phyloP scores from a whole-genome alignment of 495 filamentous ascomycete genomes.

The Mycothermus thermophilus region DNA sequence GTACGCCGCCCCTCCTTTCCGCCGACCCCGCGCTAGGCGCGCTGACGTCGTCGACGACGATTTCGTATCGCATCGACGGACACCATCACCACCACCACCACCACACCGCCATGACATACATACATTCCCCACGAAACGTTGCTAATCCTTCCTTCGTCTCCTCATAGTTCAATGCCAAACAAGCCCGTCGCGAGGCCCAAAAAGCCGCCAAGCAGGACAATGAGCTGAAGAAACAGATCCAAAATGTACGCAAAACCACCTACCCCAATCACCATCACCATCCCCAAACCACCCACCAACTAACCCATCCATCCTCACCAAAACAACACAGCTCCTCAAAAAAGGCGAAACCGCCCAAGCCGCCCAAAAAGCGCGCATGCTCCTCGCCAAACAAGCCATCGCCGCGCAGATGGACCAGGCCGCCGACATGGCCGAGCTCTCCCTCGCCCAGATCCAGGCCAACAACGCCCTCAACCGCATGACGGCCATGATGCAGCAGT shows the following conservation, averaged over 20 bases:
- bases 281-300: background rate
- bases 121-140: too few species aligned
- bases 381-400: constrained; percentile 40
- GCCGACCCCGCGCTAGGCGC: background rate
- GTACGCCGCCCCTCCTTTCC: constrained; percentile 18
- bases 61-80: background rate
- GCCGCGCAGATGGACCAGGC: constrained; percentile 41
- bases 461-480: constrained; percentile 43
- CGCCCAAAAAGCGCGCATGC: constrained; percentile 63
- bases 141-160: background rate
- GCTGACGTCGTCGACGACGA: too few species aligned
- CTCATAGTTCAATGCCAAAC: constrained; percentile 66
- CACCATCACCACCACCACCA: background rate
- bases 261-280: constrained; percentile 3
- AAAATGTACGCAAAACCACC: constrained; percentile 51
- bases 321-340: constrained; percentile 51
- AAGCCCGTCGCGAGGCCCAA: constrained; percentile 64
- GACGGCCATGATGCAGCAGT: constrained; percentile 39
- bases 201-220: constrained; percentile 76
- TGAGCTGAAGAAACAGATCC: constrained; percentile 67
- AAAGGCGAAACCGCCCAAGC: constrained; percentile 64
- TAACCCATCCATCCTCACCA: background rate
- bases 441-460: constrained; percentile 38
- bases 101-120: too few species aligned
- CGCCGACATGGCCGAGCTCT: constrained; percentile 40